A percentile compares a stretch with the other conserved stretches of the same genome.
phyloP scores from a whole-genome alignment of 106 monocot genomes.

The Acorus calamus region DNA sequence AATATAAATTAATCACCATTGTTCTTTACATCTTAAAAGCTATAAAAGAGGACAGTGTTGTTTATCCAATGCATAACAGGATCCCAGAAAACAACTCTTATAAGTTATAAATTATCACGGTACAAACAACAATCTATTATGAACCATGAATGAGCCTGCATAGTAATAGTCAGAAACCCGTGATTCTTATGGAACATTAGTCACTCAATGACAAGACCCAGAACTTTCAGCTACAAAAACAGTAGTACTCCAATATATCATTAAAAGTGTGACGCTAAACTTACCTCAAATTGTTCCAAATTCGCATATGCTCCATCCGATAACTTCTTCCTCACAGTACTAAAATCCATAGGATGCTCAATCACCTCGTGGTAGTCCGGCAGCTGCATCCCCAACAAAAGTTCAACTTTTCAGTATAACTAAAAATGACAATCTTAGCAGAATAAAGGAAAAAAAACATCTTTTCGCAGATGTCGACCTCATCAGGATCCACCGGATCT shows the following conservation, averaged over 20 bases:
- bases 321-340: constrained; percentile 52
- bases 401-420: neutral
- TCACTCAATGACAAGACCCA: neutral
- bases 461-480: constrained; percentile 24
- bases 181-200: no score
- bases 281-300: constrained; percentile 75
- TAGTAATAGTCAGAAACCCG: no score
- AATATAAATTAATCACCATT: no score
- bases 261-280: neutral
- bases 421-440: neutral
- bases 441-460: constrained; percentile 1
- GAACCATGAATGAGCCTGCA: no score
- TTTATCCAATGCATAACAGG: no score
- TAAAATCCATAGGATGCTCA: constrained; percentile 70
- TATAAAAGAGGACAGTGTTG: no score
- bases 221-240: neutral
- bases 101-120: no score
- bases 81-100: no score
- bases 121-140: no score
- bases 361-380: constrained; percentile 83
- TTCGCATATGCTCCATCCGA: constrained; percentile 25
- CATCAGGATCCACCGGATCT: constrained; percentile 79
- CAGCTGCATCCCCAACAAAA: constrained; percentile 29
- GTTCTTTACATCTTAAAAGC: no score
- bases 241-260: neutral